Evolutionary conservation across 768 basidiomycete species (phyloP), one percentile per base, ranked within the genome.

Genomic region (Erythrobasidium yunnanense): DNA sequence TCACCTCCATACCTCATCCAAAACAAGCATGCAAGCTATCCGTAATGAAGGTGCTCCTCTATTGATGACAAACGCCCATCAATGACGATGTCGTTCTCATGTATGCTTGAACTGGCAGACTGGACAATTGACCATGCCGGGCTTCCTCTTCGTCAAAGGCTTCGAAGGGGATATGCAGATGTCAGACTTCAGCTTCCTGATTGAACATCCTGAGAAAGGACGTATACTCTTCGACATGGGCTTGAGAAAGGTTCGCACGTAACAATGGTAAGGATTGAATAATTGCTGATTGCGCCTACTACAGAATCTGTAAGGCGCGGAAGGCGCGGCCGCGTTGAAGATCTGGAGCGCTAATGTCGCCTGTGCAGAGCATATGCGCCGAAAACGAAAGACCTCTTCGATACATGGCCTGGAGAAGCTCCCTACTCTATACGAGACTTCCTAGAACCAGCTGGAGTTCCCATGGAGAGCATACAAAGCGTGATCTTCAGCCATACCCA

Each of bases 401-500:
- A 57, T 22, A 29, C 11, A 4, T 57, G 55, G 55, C 32, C 18
- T n/a, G 18, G 55, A 18, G 38, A 33, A 23, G 27, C 55, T 35
- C 32, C 29, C 45, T 18, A 20, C 20, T 57, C 55, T 11, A 17
- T 42, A 4, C 29, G 45, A 57, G 55, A 57, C 30, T 18, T n/a
- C 4, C 33, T 57, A 11, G 15, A 20, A 15, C 6, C 5, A 4
- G 38, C 18, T 4, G 55, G 34, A n/a, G 23, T 57, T 15, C 32
- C 18, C 30, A 32, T 57, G 4, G 13, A 4, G 13, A 22, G n/a
- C 33, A 38, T 57, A 6, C n/a, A 38, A 17, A 57, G n/a, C 22
- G 34, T 57, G 4, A 57, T 57, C 18, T 57, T 35, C 55, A 57
- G 55, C 30, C 55, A 57, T 35, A 35, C 34, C 5, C 55, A 57